phyloP scores from a whole-genome alignment of 108 stramenopile species.

The Seminavis robusta region DNA sequence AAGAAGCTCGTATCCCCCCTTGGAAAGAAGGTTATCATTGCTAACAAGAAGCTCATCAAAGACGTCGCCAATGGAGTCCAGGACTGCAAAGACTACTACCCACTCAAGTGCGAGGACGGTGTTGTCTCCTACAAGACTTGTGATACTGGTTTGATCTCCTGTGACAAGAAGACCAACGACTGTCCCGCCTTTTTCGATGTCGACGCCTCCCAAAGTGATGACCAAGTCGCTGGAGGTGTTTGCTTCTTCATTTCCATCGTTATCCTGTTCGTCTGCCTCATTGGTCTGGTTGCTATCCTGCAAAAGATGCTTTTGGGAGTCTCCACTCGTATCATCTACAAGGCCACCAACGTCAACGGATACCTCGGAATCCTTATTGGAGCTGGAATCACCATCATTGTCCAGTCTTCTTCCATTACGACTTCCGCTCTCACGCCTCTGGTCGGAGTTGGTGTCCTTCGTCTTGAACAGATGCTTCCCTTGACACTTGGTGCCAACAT shows the following conservation, averaged over 20 bases:
- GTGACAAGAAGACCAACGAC: slow-evolving; percentile 41
- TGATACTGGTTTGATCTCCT: slow-evolving; percentile 62
- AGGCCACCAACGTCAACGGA: slow-evolving; percentile 85
- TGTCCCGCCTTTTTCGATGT: slow-evolving; percentile 82
- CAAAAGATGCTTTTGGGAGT: slow-evolving; percentile 70
- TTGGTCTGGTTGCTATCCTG: slow-evolving; percentile 75
- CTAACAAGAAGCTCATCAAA: slow-evolving; percentile 78
- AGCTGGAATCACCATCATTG: slow-evolving; percentile 73
- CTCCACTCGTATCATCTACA: slow-evolving; percentile 78
- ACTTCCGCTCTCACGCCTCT: slow-evolving; percentile 82
- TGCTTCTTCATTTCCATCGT: slow-evolving; percentile 67
- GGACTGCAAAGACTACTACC: slow-evolving; percentile 60
- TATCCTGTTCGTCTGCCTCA: slow-evolving; percentile 70
- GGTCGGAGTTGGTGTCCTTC: slow-evolving; percentile 74
- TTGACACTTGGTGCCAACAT: slow-evolving; percentile 88
- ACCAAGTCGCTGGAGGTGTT: slow-evolving; percentile 64
- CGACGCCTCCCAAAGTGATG: slow-evolving; percentile 57
- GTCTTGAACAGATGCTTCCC: slow-evolving; percentile 77
- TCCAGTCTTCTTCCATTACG: slow-evolving; percentile 82
- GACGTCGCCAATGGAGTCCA: slow-evolving; percentile 51
- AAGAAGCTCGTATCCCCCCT: slow-evolving; percentile 76
- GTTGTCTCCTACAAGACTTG: slow-evolving; percentile 50
- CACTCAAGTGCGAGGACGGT: slow-evolving; percentile 41
- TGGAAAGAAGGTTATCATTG: slow-evolving; percentile 57
- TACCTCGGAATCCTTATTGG: slow-evolving; percentile 78